These are phyloP conservation scores for Eremomyces bilateralis DNA, from an alignment of 495 filamentous ascomycete genomes.

Conservation along the genomic window DNA sequence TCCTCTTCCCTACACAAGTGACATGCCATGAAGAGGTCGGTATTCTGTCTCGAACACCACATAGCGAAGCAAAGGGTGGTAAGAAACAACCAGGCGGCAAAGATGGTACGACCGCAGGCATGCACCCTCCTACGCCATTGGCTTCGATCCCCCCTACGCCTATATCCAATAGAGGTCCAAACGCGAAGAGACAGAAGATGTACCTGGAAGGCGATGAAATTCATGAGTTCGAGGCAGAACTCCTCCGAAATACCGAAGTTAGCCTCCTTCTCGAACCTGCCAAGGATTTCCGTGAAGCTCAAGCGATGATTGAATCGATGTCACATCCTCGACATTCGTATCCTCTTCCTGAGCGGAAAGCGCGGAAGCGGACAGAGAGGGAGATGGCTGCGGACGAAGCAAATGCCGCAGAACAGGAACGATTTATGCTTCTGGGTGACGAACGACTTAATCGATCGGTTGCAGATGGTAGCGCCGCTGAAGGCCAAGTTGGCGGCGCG, in stretches of 20 bases:
- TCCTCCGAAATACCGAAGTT: conserved; percentile 45
- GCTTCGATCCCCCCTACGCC: conserved; percentile 38
- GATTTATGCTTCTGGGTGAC: conserved; percentile 84
- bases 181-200: conserved; percentile 46
- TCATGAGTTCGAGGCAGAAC: conserved; percentile 47
- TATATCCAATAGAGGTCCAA: conserved; percentile 24
- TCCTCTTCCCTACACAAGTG: conserved; percentile 66
- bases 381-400: conserved; percentile 90
- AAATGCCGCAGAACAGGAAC: conserved; percentile 63
- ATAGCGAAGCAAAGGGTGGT: conserved; percentile 24
- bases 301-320: conserved; percentile 44
- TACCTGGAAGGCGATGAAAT: conserved; percentile 50
- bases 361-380: conserved; percentile 78
- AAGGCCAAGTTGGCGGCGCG: conserved; percentile 45
- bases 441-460: conserved; percentile 47
- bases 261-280: conserved; percentile 59
- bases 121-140: conserved; percentile 42
- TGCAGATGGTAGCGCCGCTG: conserved; percentile 36
- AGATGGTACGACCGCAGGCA: conserved; percentile 27
- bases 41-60: conserved; percentile 52
- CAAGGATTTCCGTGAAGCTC: conserved; percentile 39
- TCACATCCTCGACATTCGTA: conserved; percentile 54
- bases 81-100: conserved; percentile 18
- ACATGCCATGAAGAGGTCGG: conserved; percentile 51
- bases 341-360: conserved; percentile 61